Evolutionary conservation across 805 yeast species (phyloP).

Genomic region (Lipomyces anomalus): DNA sequence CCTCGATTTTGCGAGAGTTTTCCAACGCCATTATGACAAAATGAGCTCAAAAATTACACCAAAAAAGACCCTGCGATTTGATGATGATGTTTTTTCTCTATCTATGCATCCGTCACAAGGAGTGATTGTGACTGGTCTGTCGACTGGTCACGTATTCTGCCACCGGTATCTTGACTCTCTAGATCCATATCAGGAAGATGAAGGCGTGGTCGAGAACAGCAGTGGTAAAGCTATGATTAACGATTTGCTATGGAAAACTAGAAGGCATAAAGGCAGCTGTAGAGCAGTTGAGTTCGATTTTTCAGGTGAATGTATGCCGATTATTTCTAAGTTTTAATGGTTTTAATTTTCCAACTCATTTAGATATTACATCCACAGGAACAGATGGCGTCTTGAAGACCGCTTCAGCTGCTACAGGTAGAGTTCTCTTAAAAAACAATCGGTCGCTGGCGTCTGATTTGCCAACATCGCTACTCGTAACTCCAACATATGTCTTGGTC

Average conservation of each 20-base stretch:
- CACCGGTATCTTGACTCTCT: conserved; percentile 11
- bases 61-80: background rate
- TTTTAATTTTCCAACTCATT: background rate
- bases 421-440: conserved; percentile 54
- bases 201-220: conserved; percentile 2
- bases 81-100: conserved; percentile 9
- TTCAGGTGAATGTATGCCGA: conserved; percentile 46
- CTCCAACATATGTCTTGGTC: conserved; percentile 33
- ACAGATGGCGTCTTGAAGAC: conserved; percentile 73
- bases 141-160: conserved; percentile 19
- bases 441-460: conserved; percentile 14
- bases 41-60: too few species aligned
- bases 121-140: conserved; percentile 16
- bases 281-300: conserved; percentile 65
- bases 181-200: conserved; percentile 8
- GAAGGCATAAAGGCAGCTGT: conserved; percentile 85
- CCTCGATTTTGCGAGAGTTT: too few species aligned
- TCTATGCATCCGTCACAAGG: conserved; percentile 15
- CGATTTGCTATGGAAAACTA: conserved; percentile 65
- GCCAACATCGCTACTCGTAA: conserved; percentile 31
- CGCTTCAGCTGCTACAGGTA: conserved; percentile 67
- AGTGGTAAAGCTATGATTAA: background rate
- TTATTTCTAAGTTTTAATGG: conserved; percentile 8
- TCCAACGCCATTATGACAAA: too few species aligned
- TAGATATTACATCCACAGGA: conserved; percentile 59